Evolutionary conservation across 805 yeast species (phyloP), one percentile per base, ranked within the genome.

Genomic region (Candida silvatica): DNA sequence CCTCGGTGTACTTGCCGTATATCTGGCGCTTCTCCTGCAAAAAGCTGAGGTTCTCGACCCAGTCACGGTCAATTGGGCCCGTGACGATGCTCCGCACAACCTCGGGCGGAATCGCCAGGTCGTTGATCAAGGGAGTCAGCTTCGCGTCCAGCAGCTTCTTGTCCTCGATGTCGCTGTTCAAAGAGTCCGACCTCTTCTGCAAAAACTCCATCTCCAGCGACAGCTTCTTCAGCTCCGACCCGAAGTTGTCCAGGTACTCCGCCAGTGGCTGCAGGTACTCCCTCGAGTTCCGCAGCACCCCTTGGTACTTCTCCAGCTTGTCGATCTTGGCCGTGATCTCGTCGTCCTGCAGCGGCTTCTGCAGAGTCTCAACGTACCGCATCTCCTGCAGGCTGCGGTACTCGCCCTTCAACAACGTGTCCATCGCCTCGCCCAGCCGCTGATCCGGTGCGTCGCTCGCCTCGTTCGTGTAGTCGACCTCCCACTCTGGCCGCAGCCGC

Each of bases 41-140:
- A 43, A 72, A 77, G 33, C 66, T 62, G 30, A 80, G 53, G 59
- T 77, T 75, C 31, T 79, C 86, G 16, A 72, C 59, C 95, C 95
- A 87, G 7, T 57, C 49, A 3, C 62, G 57, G 40, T 69, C 65
- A 8, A 88, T 61, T 8, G 71, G 73, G 16, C 75, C 87, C 27
- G 62, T 62, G 2, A 74, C 47, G 2, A 90, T 63, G 5, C 77
- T 71, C 37, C 62, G 59, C 5, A 83, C 71, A 2, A 82, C 64
- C 1, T 71, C 71, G 0, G 95, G 92, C 0, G 96, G 83, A 6
- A 88, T 72, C 39, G 82, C 62, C 24, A 83, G 61, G 43, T 83
- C 88, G 26, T 80, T 69, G 1, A 87, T 77, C n/a, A 84, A 60
- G 0, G 95, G 94, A 15, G 81, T 74, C 37, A 87, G 67, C 34